These are phyloP conservation scores for Nothopassalora personata DNA, from an alignment of 2,329 filamentous ascomycete genomes.

Conservation along the genomic window DNA sequence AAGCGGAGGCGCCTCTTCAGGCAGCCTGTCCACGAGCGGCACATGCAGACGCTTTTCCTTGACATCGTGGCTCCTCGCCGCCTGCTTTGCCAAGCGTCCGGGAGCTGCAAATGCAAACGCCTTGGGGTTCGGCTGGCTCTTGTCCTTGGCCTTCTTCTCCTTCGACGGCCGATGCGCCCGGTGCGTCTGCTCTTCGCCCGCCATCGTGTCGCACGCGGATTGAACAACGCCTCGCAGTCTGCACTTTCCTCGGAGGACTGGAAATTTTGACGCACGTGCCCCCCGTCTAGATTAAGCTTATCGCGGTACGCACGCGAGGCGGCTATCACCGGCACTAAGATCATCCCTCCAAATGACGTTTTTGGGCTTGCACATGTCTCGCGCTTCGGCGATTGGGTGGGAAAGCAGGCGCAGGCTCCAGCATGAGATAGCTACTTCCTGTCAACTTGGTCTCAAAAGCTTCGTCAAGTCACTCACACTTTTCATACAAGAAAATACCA, in stretches of 20 bases:
- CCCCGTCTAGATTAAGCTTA: not conserved
- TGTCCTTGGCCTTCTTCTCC: constrained; percentile 70
- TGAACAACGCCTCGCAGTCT: not conserved
- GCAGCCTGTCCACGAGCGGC: constrained; percentile 88
- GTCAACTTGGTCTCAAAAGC: not conserved
- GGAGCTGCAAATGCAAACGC: constrained; percentile 82
- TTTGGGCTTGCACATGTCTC: not conserved
- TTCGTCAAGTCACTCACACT: not conserved
- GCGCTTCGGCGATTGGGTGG: not conserved
- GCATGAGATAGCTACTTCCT: not conserved
- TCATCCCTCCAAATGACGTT: not conserved
- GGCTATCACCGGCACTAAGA: not conserved
- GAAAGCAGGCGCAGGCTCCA: constrained; percentile 1
- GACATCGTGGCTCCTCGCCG: constrained; percentile 69
- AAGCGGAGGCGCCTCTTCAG: constrained; percentile 89
- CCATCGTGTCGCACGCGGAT: constrained; percentile 19
- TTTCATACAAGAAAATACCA: too few relatives aligned
- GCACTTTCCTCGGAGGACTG: not conserved
- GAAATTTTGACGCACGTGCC: not conserved
- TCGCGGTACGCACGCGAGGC: not conserved
- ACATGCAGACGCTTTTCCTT: constrained; percentile 96
- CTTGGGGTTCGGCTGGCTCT: constrained; percentile 72
- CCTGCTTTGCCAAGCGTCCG: constrained; percentile 71
- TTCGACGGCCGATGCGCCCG: constrained; percentile 81
- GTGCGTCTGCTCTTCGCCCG: constrained; percentile 62